Evolutionary conservation across 2,329 filamentous ascomycete genomes (phyloP), one percentile per base, ranked within the genome.

Genomic region (Paracamarosporium sp.): DNA sequence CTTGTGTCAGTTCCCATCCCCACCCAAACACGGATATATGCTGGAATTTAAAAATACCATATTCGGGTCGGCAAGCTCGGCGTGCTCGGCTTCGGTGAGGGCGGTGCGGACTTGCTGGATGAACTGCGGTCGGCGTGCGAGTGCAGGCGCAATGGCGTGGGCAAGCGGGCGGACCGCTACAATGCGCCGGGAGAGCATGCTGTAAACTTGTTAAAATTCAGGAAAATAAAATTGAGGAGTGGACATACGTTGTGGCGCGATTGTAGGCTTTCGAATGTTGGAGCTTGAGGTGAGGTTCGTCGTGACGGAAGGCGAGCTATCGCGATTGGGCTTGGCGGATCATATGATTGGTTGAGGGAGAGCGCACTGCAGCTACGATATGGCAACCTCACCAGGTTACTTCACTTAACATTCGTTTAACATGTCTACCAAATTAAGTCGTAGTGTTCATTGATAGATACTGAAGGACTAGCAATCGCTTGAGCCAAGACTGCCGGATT

Each of bases 1-100:
- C 20, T n/a, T 13, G 13, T 9, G 57, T 70, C 56, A 71, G 68
- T 55, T 45, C 27, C 25, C 40, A 20, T 31, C 17, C 17, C 20
- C 36, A n/a, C 36, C 8, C n/a, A 55, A 43, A 38, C 20, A 4
- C 3, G 17, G 22, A 36, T 35, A 36, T 30, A 22, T 3, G 9
- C 15, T 25, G n/a, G 13, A 17, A 7, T 15, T n/a, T 4, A 28
- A n/a, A 81, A 85, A 77, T 68, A 89, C 88, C 87, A 88, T 87
- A 62, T 79, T 81, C 22, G 89, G 89, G 60, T 75, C 73, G 41
- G 65, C 61, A 46, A 85, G 82, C 28, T 89, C 86, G 57, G 80
- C 60, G 44, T 63, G 59, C 63, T 76, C 74, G 46, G 66, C 63
- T 46, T 69, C 63, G 53, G 72, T 71, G 53, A 71, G 69, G 53